Base-by-base conservation (phyloP, 805 yeast species). In the Debaryomyces tyrocola region DNA sequence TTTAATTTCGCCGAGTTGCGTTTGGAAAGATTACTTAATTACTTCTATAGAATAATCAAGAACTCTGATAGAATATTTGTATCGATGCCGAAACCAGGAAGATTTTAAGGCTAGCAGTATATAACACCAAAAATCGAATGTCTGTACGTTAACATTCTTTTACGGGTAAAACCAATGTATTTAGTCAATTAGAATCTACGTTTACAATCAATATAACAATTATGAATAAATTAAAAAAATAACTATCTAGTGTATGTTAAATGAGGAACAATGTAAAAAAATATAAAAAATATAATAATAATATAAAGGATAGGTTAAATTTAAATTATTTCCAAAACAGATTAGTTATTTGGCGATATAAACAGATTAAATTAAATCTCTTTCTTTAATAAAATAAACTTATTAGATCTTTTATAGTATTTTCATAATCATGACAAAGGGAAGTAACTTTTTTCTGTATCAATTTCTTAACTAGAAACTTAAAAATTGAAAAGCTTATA, bases 401-500 rank as follows among this genome's bases (percentile, higher is more conserved):
- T 31, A 35, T 12, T 20, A 35, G 24, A 35, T 17, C 24, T 35
- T 18, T 35, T 35, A 35, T 35, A 35, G 38, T 35, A 35, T 35
- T 36, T 43, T 46, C 44, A 41, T 46, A 43, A 43, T 46, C 50
- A 46, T 46, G 50, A 46, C 50, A 46, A 46, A 43, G 46, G 27
- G 35, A 28, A 35, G 20, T 31, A 31, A 31, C 34, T 31, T 31
- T 31, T 31, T 31, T 31, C 34, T n/a, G 34, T 31, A 4, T 31
- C 34, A 31, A 31, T 31, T 31, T 31, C 34, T 31, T 5, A 31
- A 31, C 17, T 12, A 31, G 34, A 31, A 31, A 31, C n/a, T 31
- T 31, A 31, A 8, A 9, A 14, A 31, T 31, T 31, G 34, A 31
- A 31, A 14, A 31, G 3, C 14, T 31, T 31, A n/a, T 9, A 31